Percentiles rank a stretch among this genome's conserved stretches.
Conservation (phyloP, 2,329 filamentous ascomycete species). For the Myriosclerotinia duriaeana region DNA sequence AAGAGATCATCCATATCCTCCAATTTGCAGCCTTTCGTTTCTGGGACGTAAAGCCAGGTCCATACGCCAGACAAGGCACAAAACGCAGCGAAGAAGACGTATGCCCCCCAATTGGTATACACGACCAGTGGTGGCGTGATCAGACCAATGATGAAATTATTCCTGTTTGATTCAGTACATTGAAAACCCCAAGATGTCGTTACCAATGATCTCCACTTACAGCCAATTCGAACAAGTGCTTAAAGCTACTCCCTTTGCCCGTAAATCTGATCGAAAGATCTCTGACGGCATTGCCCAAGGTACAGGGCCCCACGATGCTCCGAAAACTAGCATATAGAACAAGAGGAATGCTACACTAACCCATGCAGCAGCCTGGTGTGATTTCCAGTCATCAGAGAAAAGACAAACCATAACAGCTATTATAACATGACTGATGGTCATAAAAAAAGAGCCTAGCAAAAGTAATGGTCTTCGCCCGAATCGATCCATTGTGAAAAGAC, state of each 20-base stretch:
- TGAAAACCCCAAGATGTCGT: too few species aligned
- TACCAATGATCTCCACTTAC: slow-evolving; percentile 28
- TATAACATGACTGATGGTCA: slow-evolving; percentile 49
- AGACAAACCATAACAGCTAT: slow-evolving; percentile 56
- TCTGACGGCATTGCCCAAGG: slow-evolving; percentile 50
- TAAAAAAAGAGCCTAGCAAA: slow-evolving; percentile 46
- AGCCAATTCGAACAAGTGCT: slow-evolving; percentile 64
- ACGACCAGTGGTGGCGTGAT: slow-evolving; percentile 62
- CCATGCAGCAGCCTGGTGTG: slow-evolving; percentile 54
- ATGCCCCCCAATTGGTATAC: slow-evolving; percentile 55
- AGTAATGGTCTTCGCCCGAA: slow-evolving; percentile 49
- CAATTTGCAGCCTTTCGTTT: slow-evolving; percentile 51
- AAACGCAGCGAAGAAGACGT: slow-evolving; percentile 55
- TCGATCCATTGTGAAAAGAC: slow-evolving; percentile 50
- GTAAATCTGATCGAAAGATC: slow-evolving; percentile 59
- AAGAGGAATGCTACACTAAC: slow-evolving; percentile 54
- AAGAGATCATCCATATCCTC: slow-evolving; percentile 51
- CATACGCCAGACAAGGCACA: slow-evolving; percentile 49
- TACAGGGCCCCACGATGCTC: slow-evolving; percentile 27
- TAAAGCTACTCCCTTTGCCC: slow-evolving; percentile 64
- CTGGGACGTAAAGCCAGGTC: slow-evolving; percentile 51
- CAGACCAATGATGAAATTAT: slow-evolving; percentile 44
- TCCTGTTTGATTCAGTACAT: background rate
- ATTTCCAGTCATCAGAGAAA: slow-evolving; percentile 51
- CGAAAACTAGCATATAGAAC: slow-evolving; percentile 64